phyloP scores from a whole-genome alignment of 371 early-diverging fungal genomes.

The Fennellomyces sp. region DNA sequence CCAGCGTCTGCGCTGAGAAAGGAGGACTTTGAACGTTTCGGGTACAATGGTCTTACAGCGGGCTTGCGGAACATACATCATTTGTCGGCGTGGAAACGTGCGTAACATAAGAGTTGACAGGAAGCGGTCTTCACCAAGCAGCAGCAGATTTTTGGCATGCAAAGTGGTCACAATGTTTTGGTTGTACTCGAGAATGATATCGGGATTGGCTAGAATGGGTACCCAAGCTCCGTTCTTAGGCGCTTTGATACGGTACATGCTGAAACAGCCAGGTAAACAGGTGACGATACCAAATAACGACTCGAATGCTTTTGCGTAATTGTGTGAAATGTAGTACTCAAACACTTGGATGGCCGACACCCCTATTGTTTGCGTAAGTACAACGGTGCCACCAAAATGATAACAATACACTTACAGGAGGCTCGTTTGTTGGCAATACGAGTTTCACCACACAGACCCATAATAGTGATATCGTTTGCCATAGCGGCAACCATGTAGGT shows the following conservation, averaged over 20 bases:
- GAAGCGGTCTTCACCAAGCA: constrained; percentile 96
- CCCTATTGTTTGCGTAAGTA: constrained; percentile 24
- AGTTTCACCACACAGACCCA: constrained; percentile 89
- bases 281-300: constrained; percentile 98
- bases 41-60: constrained; percentile 85
- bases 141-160: constrained; percentile 94
- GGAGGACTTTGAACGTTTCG: constrained; percentile 73
- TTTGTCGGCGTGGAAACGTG: constrained; percentile 89
- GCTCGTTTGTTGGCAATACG: constrained; percentile 80
- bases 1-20: constrained; percentile 91
- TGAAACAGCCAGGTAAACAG: constrained; percentile 98
- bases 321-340: constrained; percentile 97
- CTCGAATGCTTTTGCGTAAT: constrained; percentile 94
- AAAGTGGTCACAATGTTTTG: constrained; percentile 91
- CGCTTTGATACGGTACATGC: constrained; percentile 86
- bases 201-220: constrained; percentile 88
- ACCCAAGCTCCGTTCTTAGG: constrained; percentile 77
- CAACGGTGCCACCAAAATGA: constrained; percentile 13
- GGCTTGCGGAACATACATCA: constrained; percentile 94
- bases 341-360: constrained; percentile 72
- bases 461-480: constrained; percentile 80
- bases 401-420: constrained; percentile 83
- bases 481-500: constrained; percentile 81
- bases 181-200: constrained; percentile 89
- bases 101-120: constrained; percentile 93